These are phyloP conservation scores for Moricandia moricandioides DNA, from an alignment of 345 rosid species.

Conservation along the genomic window DNA sequence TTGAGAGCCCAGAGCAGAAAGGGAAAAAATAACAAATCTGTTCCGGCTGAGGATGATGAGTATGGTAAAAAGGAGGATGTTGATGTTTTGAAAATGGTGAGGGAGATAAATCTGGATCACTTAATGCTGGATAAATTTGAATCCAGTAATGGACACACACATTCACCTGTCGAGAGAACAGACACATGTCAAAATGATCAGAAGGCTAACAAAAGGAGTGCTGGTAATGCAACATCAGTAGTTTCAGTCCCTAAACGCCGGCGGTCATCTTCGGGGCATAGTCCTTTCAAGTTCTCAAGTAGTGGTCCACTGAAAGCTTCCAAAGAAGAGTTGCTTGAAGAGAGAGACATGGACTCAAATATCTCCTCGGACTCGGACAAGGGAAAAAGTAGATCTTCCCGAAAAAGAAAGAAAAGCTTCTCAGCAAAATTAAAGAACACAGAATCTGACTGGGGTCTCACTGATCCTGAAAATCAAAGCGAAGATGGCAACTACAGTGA, in stretches of 20 bases:
- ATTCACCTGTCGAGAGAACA: constrained; percentile 42
- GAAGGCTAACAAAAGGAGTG: constrained; percentile 57
- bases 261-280: constrained; percentile 55
- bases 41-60: constrained; percentile 45
- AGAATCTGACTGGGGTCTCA: constrained; percentile 42
- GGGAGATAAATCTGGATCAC: constrained; percentile 85
- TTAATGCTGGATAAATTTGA: constrained; percentile 56
- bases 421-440: constrained; percentile 43
- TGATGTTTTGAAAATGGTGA: constrained; percentile 86
- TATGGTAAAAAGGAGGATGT: constrained; percentile 59
- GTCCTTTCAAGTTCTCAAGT: constrained; percentile 52
- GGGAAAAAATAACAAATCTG: constrained; percentile 47
- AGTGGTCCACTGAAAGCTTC: constrained; percentile 41
- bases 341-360: constrained; percentile 36
- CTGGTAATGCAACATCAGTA: constrained; percentile 47
- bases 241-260: constrained; percentile 77
- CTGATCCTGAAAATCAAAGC: constrained; percentile 45
- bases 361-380: constrained; percentile 37
- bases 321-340: constrained; percentile 38
- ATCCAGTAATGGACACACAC: constrained; percentile 76
- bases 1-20: constrained; percentile 62
- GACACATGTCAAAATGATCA: constrained; percentile 45
- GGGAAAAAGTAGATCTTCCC: constrained; percentile 44
- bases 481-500: constrained; percentile 48
- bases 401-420: constrained; percentile 41